A percentile compares a stretch with the other conserved stretches of the same genome.
Conservation (phyloP, 805 yeast genomes). For the Sugiyamaella qingdaonensis region DNA sequence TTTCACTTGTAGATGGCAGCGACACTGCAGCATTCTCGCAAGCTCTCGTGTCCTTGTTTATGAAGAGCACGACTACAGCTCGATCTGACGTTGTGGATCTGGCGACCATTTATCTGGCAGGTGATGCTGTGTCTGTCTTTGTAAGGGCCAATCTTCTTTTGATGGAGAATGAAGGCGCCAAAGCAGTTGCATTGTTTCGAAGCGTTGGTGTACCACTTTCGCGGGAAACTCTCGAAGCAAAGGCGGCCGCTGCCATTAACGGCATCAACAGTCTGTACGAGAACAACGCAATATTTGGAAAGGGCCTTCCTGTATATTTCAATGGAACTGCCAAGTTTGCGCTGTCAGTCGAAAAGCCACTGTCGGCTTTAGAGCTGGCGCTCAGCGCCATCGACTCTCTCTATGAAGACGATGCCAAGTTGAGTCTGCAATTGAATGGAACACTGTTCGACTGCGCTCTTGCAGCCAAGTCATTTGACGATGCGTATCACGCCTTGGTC, state of each 20-base stretch:
- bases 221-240: neutral
- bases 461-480: slow-evolving; percentile 30
- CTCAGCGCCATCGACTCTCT: slow-evolving; percentile 12
- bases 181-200: slow-evolving; percentile 33
- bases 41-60: neutral
- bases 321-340: slow-evolving; percentile 8
- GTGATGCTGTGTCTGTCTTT: slow-evolving; percentile 14
- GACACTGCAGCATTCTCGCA: neutral
- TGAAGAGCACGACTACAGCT: neutral
- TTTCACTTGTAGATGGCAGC: neutral
- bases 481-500: slow-evolving; percentile 35
- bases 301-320: slow-evolving; percentile 9
- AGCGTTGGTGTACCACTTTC: slow-evolving; percentile 18
- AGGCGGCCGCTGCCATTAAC: neutral
- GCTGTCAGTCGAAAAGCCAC: neutral
- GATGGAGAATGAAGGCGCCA: slow-evolving; percentile 23
- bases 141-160: slow-evolving; percentile 31
- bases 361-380: slow-evolving; percentile 37
- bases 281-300: slow-evolving; percentile 4
- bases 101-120: slow-evolving; percentile 8
- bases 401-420: slow-evolving; percentile 23
- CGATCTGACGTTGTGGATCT: slow-evolving; percentile 9
- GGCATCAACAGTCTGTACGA: neutral
- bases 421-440: slow-evolving; percentile 22
- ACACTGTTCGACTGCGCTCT: slow-evolving; percentile 26